Conservation (phyloP, 768 basidiomycete genomes). For the Phylloporus rhodoxanthus region DNA sequence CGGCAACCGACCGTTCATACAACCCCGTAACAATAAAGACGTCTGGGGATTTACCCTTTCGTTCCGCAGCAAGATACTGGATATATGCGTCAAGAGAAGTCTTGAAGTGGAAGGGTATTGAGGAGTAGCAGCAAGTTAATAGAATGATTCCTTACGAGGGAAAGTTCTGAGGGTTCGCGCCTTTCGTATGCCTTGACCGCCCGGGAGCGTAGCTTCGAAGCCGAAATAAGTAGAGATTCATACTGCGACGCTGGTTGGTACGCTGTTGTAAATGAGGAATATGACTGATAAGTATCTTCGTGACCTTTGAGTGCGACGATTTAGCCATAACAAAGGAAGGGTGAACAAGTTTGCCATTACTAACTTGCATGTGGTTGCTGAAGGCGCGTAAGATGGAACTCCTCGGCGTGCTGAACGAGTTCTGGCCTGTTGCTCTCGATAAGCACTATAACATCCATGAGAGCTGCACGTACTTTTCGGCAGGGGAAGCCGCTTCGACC, state of each 20-base stretch:
- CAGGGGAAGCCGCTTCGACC: slow-evolving; percentile 43
- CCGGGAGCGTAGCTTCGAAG: slow-evolving; percentile 63
- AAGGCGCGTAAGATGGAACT: slow-evolving; percentile 60
- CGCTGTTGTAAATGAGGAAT: slow-evolving; percentile 84
- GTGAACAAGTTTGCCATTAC: slow-evolving; percentile 3
- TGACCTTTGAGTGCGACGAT: slow-evolving; percentile 43
- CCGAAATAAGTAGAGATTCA: slow-evolving; percentile 66
- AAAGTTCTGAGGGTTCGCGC: slow-evolving; percentile 56
- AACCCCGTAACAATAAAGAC: slow-evolving; percentile 49
- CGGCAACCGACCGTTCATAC: slow-evolving; percentile 71
- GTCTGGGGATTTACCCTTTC: slow-evolving; percentile 55
- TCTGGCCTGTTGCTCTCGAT: slow-evolving; percentile 30
- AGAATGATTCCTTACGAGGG: slow-evolving; percentile 43
- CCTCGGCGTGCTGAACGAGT: slow-evolving; percentile 49
- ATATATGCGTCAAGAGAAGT: slow-evolving; percentile 56
- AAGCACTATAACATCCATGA: not conserved
- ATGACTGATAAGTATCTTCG: slow-evolving; percentile 77
- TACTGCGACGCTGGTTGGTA: slow-evolving; percentile 72
- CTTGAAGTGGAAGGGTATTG: slow-evolving; percentile 10
- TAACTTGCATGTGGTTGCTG: slow-evolving; percentile 71
- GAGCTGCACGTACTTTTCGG: slow-evolving; percentile 40
- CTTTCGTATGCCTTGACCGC: slow-evolving; percentile 57
- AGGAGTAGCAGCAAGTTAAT: slow-evolving; percentile 1
- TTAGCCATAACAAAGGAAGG: not conserved
- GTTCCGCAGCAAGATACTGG: slow-evolving; percentile 58